Evolutionary conservation across 768 basidiomycete genomes (phyloP).

Genomic region (Leccinum pellstonianum): DNA sequence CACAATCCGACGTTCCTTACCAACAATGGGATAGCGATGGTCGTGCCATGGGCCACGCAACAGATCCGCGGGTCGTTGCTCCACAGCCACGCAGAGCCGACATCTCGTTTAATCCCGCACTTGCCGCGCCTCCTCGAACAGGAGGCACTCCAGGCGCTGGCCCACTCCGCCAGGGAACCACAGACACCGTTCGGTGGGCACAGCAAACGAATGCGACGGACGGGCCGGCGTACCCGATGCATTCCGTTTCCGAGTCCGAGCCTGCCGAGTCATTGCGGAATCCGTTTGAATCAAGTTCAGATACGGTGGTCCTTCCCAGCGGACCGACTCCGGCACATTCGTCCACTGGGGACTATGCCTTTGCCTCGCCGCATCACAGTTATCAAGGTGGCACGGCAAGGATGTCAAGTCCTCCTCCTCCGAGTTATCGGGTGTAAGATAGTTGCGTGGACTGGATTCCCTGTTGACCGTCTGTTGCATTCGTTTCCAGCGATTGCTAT

Average conservation of each 20-base stretch:
- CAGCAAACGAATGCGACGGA: slow-evolving; percentile 26
- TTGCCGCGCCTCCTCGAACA: slow-evolving; percentile 11
- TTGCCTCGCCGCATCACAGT: slow-evolving; percentile 24
- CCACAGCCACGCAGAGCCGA: slow-evolving; percentile 45
- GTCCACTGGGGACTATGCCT: slow-evolving; percentile 23
- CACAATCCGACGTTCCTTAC: slow-evolving; percentile 32
- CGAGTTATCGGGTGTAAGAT: slow-evolving; percentile 17
- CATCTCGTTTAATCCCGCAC: slow-evolving; percentile 14
- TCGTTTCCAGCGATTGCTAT: background rate
- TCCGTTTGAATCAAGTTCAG: slow-evolving; percentile 26
- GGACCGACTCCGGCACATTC: slow-evolving; percentile 10
- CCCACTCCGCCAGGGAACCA: slow-evolving; percentile 27
- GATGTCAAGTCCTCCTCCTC: slow-evolving; percentile 21
- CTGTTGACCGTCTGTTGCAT: background rate
- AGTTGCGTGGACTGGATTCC: background rate
- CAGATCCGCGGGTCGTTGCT: slow-evolving; percentile 47
- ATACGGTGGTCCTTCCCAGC: slow-evolving; percentile 17
- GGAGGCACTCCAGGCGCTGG: slow-evolving; percentile 14
- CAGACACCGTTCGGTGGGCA: slow-evolving; percentile 33
- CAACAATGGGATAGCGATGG: slow-evolving; percentile 56
- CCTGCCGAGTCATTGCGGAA: slow-evolving; percentile 20
- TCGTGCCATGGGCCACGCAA: slow-evolving; percentile 46
- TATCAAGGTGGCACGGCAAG: slow-evolving; percentile 15
- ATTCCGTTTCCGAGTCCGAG: slow-evolving; percentile 16
- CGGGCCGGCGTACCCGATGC: slow-evolving; percentile 26